Evolutionary conservation across 106 monocot species (phyloP).

Genomic region (Alisma plantagoaquatica): DNA sequence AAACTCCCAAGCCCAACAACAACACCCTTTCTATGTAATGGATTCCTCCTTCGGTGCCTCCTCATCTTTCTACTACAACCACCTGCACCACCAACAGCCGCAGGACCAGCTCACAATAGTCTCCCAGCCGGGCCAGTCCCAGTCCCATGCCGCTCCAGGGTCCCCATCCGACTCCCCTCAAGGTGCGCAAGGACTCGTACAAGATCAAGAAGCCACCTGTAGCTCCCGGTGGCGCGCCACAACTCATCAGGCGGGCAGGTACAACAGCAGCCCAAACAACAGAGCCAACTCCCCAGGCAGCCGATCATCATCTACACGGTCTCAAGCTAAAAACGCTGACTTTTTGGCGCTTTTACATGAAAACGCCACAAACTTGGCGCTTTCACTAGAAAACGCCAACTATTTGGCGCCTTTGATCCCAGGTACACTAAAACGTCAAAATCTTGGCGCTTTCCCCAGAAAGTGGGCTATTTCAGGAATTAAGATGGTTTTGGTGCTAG

Average conservation of each 20-base stretch:
- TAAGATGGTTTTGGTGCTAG: no score
- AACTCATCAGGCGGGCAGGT: slow-evolving; percentile 1
- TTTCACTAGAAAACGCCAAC: no score
- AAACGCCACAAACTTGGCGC: no score
- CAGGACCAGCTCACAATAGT: no score
- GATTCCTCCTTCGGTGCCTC: slow-evolving; percentile 13
- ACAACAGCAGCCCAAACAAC: slow-evolving; percentile 1
- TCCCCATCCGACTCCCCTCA: slow-evolving; percentile 48
- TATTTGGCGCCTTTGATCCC: no score
- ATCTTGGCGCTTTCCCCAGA: no score
- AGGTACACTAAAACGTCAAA: no score
- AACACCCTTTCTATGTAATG: neutral
- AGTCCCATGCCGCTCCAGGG: slow-evolving; percentile 51
- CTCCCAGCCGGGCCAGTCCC: no score
- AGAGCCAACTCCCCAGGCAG: slow-evolving; percentile 6
- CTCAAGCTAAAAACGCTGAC: no score
- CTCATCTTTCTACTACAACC: no score
- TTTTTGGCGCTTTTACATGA: no score
- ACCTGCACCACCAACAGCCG: slow-evolving; percentile 5
- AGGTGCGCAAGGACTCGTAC: slow-evolving; percentile 44
- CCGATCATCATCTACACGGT: slow-evolving; percentile 77
- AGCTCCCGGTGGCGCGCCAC: neutral
- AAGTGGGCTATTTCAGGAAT: no score
- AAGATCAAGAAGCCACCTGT: slow-evolving; percentile 59
- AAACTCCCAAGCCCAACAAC: neutral